Evolutionary conservation across 2,329 filamentous ascomycete species (phyloP), one percentile per base, ranked within the genome.

Genomic region (Aspergillus brasiliensis): DNA sequence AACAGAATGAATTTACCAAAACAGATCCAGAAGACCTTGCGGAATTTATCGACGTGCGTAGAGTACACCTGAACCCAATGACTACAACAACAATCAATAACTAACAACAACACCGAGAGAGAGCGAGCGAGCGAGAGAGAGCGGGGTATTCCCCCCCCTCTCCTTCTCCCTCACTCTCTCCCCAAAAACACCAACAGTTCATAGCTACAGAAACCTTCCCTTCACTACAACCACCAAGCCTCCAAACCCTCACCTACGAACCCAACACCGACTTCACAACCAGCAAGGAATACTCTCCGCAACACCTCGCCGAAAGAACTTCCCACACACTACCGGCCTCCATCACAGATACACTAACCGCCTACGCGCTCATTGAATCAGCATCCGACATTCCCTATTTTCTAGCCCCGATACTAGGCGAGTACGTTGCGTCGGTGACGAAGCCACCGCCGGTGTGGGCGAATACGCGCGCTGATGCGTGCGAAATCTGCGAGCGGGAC

Each of bases 401-500:
- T 69, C 79, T 94, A 13, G 78, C 83, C 0, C 86, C 88, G 0
- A 77, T 90, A 0, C 71, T 95, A 1, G 82, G 82, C 1, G 77
- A 83, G 1, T 95, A 91, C 75, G 78, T 92, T 11, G 72, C 77
- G 0, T 72, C 82, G 1, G 78, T 83, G 8, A 86, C 84, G 1
- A 80, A 86, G 0, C 78, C 88, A 0, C 91, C 91, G 0, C 88
- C 89, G 0, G 80, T 86, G 7, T 88, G 88, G 68, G 77, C 79
- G 1, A 77, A 81, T 0, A 89, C 88, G 1, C 83, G 84, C 23
- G 76, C 80, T 0, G 72, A 76, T 3, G 82, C 80, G 4, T 96
- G 92, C 75, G 92, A 96, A 78, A 84, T 96, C 23, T 96, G 91
- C 73, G 84, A 81, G 1, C 82, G 91, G 1, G 84, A 86, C 62